Evolutionary conservation across 2,329 filamentous ascomycete species (phyloP), one percentile per base, ranked within the genome.

Genomic region (Fusarium succisae): DNA sequence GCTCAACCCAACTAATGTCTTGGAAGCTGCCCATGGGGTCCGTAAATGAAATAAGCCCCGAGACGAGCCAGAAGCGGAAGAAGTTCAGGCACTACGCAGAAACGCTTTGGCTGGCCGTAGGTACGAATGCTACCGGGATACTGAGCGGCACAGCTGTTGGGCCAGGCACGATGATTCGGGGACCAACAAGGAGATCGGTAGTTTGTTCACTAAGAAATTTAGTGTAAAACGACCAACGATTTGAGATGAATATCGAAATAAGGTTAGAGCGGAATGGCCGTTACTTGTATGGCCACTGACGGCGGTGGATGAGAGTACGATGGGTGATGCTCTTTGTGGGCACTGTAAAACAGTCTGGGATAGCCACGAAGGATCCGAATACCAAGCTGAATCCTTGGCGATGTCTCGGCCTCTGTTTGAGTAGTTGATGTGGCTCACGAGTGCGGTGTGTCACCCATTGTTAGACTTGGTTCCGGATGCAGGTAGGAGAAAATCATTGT

Each of bases 211-310:
- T 43, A 70, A 55, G 17, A 58, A 47, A 43, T 35, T 28, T 44
- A 59, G 18, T 11, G 30, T 15, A 38, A 43, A 24, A 22, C 15
- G 13, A 8, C 28, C 44, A 64, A 56, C 43, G 38, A 63, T n/a
- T 35, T 20, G 22, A 22, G 22, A 45, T 26, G n/a, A 14, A 32
- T 13, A 20, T 17, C 17, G 38, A 35, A 69, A 69, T 63, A 70
- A 55, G 50, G 72, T 75, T 75, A 59, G 61, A 70, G 55, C 35
- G 53, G 72, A 51, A 69, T 38, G 28, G 51, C 41, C 18, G 45
- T 39, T 53, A 39, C 51, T 45, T 9, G n/a, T 51, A 32, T 50
- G 41, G 58, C 62, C 66, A 74, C 51, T 60, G 50, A 69, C 65
- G 67, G 50, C 43, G 48, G 51, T 59, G 63, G 69, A 53, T 44